Percentiles rank a stretch among this genome's conserved stretches.
phyloP scores from a whole-genome alignment of 805 yeast species.

The Cyberlindnera euphorbiiphila region DNA sequence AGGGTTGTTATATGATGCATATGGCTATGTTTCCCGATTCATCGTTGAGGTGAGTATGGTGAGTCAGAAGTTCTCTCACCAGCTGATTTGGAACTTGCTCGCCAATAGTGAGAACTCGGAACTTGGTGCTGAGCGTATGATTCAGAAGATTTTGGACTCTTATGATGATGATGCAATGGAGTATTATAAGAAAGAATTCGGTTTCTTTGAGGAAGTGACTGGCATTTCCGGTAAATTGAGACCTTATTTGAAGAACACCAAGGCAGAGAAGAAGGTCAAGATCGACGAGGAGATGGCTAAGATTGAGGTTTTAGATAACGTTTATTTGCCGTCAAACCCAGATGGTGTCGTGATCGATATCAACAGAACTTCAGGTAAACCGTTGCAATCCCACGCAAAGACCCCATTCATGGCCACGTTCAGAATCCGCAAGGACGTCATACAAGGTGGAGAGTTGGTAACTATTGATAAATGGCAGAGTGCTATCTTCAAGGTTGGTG shows the following conservation, averaged over 20 bases:
- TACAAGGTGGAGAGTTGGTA: slow-evolving; percentile 36
- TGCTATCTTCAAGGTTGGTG: slow-evolving; percentile 98
- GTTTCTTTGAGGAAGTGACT: slow-evolving; percentile 87
- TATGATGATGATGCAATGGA: slow-evolving; percentile 58
- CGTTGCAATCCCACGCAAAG: slow-evolving; percentile 96
- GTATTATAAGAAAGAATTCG: slow-evolving; percentile 80
- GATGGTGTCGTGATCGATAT: slow-evolving; percentile 93
- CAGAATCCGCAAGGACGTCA: slow-evolving; percentile 62
- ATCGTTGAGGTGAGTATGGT: slow-evolving; percentile 90
- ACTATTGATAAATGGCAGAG: slow-evolving; percentile 77
- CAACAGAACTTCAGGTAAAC: slow-evolving; percentile 87
- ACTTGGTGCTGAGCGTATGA: slow-evolving; percentile 73
- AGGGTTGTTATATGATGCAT: slow-evolving; percentile 72
- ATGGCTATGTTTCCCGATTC: slow-evolving; percentile 84
- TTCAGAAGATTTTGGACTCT: slow-evolving; percentile 54
- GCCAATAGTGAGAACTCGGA: slow-evolving; percentile 93
- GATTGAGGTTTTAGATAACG: slow-evolving; percentile 72
- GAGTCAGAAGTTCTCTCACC: slow-evolving; percentile 91
- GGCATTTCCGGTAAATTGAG: slow-evolving; percentile 90
- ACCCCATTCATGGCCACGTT: slow-evolving; percentile 98
- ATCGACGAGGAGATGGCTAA: slow-evolving; percentile 93
- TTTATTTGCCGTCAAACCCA: slow-evolving; percentile 93
- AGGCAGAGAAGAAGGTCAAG: slow-evolving; percentile 93
- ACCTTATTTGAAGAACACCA: slow-evolving; percentile 89
- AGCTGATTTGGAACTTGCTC: slow-evolving; percentile 95